These are phyloP conservation scores for Vigna reflexopilosa DNA, from an alignment of 306 rosid species.

Conservation along the genomic window DNA sequence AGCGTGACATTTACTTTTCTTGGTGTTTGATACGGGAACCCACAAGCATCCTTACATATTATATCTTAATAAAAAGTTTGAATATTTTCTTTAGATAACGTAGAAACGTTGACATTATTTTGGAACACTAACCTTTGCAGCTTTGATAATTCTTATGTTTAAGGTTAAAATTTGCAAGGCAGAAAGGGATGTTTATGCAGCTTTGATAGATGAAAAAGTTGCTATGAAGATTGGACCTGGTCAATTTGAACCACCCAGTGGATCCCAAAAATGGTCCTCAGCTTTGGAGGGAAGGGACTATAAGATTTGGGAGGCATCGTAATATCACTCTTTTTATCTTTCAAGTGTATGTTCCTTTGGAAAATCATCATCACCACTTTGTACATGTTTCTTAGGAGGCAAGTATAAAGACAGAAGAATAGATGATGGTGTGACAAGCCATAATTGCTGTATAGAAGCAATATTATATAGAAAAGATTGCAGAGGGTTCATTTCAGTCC, in stretches of 20 bases:
- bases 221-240: constrained; percentile 97
- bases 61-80: constrained; percentile 8
- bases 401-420: not conserved
- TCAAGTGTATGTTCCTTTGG: constrained; percentile 20
- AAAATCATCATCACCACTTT: constrained; percentile 11
- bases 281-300: constrained; percentile 78
- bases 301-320: constrained; percentile 83
- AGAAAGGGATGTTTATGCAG: constrained; percentile 95
- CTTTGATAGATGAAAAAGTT: constrained; percentile 69
- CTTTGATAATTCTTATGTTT: constrained; percentile 14
- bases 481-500: constrained; percentile 37
- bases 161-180: constrained; percentile 77
- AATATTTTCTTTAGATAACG: not conserved
- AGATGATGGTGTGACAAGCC: constrained; percentile 7
- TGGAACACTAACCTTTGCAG: constrained; percentile 28
- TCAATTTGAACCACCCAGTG: constrained; percentile 77
- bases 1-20: not conserved
- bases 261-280: constrained; percentile 63
- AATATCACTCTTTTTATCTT: constrained; percentile 21
- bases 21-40: constrained; percentile 16
- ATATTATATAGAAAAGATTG: constrained; percentile 32
- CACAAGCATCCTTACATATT: constrained; percentile 6
- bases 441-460: constrained; percentile 30
- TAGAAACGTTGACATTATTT: not conserved
- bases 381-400: constrained; percentile 23